Evolutionary conservation across 768 basidiomycete genomes (phyloP).

Genomic region (Pleurotus ostreatus): DNA sequence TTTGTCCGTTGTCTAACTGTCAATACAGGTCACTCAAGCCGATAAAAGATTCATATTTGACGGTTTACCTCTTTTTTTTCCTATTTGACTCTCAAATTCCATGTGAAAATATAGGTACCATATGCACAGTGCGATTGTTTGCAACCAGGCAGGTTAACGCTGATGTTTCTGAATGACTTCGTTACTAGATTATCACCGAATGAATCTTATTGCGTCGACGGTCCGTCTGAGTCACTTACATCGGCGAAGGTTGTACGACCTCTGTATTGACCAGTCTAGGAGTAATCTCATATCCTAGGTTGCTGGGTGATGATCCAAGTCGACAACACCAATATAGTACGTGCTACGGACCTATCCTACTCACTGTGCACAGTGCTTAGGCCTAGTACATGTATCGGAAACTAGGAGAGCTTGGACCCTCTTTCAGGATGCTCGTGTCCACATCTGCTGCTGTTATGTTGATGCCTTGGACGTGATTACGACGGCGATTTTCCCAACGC

Average conservation of each 20-base stretch:
- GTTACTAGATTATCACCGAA: slow-evolving; percentile 7
- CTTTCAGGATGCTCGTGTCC: slow-evolving; percentile 36
- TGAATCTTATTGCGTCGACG: slow-evolving; percentile 7
- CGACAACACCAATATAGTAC: not conserved
- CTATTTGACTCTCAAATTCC: not conserved
- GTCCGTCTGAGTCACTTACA: not conserved
- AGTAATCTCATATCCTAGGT: not conserved
- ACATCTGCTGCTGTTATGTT: slow-evolving; percentile 39
- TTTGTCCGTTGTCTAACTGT: slow-evolving; percentile 17
- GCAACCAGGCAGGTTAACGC: slow-evolving; percentile 7
- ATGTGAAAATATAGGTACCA: slow-evolving; percentile 4
- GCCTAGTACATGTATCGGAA: slow-evolving; percentile 47
- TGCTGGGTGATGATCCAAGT: not conserved
- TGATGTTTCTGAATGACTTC: slow-evolving; percentile 12
- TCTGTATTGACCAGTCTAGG: not conserved
- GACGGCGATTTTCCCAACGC: slow-evolving; percentile 41
- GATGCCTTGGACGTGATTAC: slow-evolving; percentile 38
- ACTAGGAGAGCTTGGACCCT: slow-evolving; percentile 36
- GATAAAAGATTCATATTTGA: slow-evolving; percentile 6
- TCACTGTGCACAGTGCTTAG: not conserved
- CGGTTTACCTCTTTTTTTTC: not conserved
- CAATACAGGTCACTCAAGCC: slow-evolving; percentile 1
- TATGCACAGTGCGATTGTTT: slow-evolving; percentile 4
- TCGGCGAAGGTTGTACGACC: not conserved
- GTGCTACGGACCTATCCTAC: not conserved